Evolutionary conservation across 2,329 filamentous ascomycete species (phyloP).

Genomic region (Ceratocystis alfenasii): DNA sequence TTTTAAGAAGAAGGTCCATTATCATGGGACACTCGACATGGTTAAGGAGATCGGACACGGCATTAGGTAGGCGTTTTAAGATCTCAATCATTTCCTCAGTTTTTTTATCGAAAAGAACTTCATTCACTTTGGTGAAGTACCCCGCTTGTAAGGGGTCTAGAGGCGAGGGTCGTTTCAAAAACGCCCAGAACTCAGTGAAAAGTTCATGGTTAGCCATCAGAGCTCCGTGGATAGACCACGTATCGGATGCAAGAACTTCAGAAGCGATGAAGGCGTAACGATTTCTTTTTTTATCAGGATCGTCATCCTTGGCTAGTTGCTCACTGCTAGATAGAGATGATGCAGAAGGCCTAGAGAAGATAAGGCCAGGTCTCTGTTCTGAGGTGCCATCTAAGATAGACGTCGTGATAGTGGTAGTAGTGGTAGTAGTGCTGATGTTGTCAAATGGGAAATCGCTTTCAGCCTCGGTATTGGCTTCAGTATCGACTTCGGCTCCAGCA

Average conservation of each 20-base stretch:
- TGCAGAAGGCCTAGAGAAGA: slow-evolving; percentile 42
- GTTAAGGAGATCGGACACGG: slow-evolving; percentile 72
- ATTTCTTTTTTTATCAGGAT: slow-evolving; percentile 78
- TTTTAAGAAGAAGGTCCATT: slow-evolving; percentile 93
- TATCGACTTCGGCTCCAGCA: slow-evolving; percentile 26
- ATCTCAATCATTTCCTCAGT: slow-evolving; percentile 93
- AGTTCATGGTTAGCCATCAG: slow-evolving; percentile 72
- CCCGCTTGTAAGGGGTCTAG: slow-evolving; percentile 88
- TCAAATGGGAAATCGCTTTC: slow-evolving; percentile 33
- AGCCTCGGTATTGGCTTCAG: not conserved
- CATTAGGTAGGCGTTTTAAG: slow-evolving; percentile 69
- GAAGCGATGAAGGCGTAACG: slow-evolving; percentile 89
- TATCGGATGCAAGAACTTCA: slow-evolving; percentile 88
- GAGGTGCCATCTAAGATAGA: slow-evolving; percentile 23
- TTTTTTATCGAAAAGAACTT: slow-evolving; percentile 94
- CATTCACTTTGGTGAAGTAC: slow-evolving; percentile 98
- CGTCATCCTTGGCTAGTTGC: slow-evolving; percentile 49
- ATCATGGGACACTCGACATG: slow-evolving; percentile 97
- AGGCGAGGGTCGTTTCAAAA: slow-evolving; percentile 69
- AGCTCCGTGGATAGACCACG: slow-evolving; percentile 91
- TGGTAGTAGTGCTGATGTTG: slow-evolving; percentile 2
- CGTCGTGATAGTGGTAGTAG: too few relatives aligned
- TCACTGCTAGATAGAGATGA: slow-evolving; percentile 41
- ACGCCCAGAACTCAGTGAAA: slow-evolving; percentile 79
- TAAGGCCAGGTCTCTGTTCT: slow-evolving; percentile 25